Conservation (phyloP, 2,329 filamentous ascomycete species). For the Pestalotiopsis sp. region DNA sequence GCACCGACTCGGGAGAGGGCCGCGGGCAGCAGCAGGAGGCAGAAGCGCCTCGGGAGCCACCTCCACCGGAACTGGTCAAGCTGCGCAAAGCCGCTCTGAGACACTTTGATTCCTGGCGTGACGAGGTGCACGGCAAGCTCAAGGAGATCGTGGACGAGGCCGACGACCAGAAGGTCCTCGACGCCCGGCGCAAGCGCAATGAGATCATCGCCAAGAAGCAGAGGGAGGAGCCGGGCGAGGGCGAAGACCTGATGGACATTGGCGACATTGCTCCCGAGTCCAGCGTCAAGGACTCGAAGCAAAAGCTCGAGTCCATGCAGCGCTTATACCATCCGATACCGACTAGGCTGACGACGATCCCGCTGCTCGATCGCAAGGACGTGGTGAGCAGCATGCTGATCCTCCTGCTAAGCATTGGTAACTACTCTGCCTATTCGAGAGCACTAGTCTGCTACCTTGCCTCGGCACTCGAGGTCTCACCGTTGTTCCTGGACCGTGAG, state of each 20-base stretch:
- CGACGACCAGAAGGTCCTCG: conserved; percentile 48
- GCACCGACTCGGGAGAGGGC: conserved; percentile 3
- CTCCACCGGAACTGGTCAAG: conserved; percentile 32
- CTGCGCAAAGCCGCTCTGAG: conserved; percentile 58
- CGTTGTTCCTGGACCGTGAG: conserved; percentile 64
- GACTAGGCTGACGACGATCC: conserved; percentile 57
- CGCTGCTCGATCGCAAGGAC: conserved; percentile 60
- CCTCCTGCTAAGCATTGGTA: conserved; percentile 70
- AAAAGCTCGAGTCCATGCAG: conserved; percentile 46
- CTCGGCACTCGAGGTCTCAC: conserved; percentile 65
- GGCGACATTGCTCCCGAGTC: conserved; percentile 27
- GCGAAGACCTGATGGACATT: conserved; percentile 44
- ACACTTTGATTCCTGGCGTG: conserved; percentile 78
- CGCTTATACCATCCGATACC: conserved; percentile 54
- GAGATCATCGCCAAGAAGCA: conserved; percentile 41
- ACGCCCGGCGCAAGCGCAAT: conserved; percentile 46
- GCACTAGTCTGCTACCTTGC: conserved; percentile 68
- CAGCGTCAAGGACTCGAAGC: conserved; percentile 20
- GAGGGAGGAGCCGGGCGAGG: conserved; percentile 35
- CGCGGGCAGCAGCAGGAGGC: not conserved
- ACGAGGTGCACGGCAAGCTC: conserved; percentile 68
- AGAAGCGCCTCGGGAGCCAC: not conserved
- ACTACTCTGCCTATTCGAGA: conserved; percentile 75
- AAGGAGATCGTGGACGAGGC: conserved; percentile 64
- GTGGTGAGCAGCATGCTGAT: conserved; percentile 71